Evolutionary conservation across 306 rosid genomes (phyloP), one percentile per base, ranked within the genome.

Genomic region (Gastrolobium bilobum): DNA sequence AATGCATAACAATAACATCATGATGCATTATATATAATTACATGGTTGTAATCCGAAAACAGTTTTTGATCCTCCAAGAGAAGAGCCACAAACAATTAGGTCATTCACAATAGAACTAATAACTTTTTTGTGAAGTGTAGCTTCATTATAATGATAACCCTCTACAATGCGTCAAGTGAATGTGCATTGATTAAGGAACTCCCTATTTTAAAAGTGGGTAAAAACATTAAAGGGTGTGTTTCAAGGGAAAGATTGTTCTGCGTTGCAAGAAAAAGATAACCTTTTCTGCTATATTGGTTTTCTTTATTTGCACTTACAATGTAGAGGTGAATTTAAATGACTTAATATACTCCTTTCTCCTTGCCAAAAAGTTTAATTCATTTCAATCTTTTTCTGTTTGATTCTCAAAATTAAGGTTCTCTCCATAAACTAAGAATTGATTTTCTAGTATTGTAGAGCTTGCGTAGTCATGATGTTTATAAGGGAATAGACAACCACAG

Each of bases 151-250:
- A n/a, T n/a, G n/a, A n/a, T n/a, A n/a, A n/a, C n/a, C n/a, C n/a
- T n/a, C n/a, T n/a, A n/a, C n/a, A n/a, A n/a, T n/a, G n/a, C n/a
- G n/a, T n/a, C n/a, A n/a, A n/a, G n/a, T n/a, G n/a, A n/a, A n/a
- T n/a, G n/a, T n/a, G n/a, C n/a, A n/a, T 14, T 61, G 50, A 60
- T 44, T 7, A 30, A 60, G 70, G 48, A 31, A 44, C 56, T 44
- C 37, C 33, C 7, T 44, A 1, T 13, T 58, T 14, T 58, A 34
- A 71, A 48, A 7, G 30, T 29, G 10, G 58, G 26, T 7, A 6
- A 34, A 48, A 48, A 35, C n/a, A 34, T 61, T n/a, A 7, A n/a
- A 42, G 11, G 37, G 31, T 4, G 9, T 20, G 34, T 60, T 43
- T 61, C 4, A n/a, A 33, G 11, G 70, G 6, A 10, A 15, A n/a